Base-by-base conservation (phyloP, 768 basidiomycete species). In the Kondoa malvinella region DNA sequence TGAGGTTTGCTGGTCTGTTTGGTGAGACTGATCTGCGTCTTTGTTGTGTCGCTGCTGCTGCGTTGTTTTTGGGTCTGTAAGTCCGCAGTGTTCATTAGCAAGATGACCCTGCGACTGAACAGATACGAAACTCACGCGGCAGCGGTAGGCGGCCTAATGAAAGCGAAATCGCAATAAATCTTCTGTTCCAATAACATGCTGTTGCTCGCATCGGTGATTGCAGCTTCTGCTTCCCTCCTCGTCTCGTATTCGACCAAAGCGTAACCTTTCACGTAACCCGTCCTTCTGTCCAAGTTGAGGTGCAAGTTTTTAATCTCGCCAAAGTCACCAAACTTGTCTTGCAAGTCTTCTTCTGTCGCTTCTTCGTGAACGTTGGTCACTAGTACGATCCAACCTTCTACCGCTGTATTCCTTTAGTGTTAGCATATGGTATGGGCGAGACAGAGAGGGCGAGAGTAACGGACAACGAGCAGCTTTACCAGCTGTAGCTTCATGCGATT, bases 181-280 rank as follows among this genome's bases (percentile, higher is more conserved):
- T 78, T 79, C 78, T 97, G 90, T 74, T 95, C 95, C 66, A 99
- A 78, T 67, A 97, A 77, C 3, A 83, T 80, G 2, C 88, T 85
- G 1, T 89, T 89, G 27, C 87, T 85, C 29, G 92, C 91, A 59
- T 86, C 86, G 67, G 91, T 87, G 70, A 99, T 94, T 21, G 95
- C 95, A 30, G 85, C 84, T 73, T 95, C 89, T 0, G 95, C 95
- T 69, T 97, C 92, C 14, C 85, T 81, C 84, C 89, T 87, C 3
- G 90, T 92, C 75, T 92, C 91, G 76, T 96, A 99, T 78, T 99
- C 95, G 64, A 99, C 89, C 66, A 99, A 80, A 2, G 92, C 94
- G 79, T 99, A 99, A 57, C 95, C 94, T 85, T 97, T 99, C 75
- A 97, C 94, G 78, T 95, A 99, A 76, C 95, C 95, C 2, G 95